Evolutionary conservation across 345 rosid species (phyloP), one percentile per base, ranked within the genome.

Genomic region (Moricandia arvensis): DNA sequence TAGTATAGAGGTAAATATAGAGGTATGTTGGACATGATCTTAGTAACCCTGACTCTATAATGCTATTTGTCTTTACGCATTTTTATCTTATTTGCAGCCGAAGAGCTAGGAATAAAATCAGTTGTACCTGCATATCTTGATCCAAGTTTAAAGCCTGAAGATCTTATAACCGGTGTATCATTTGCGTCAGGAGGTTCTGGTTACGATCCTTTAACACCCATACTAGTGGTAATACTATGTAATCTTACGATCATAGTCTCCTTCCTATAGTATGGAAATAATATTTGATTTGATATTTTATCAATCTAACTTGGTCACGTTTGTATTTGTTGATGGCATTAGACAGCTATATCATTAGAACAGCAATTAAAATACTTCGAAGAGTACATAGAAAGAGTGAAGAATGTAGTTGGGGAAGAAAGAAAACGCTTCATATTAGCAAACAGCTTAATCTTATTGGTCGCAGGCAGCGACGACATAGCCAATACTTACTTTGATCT

Each of bases 121-220:
- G 6, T n/a, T 0, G 61, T 93, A 24, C 94, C 96, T 3, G 87
- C 96, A 58, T 90, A 93, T 71, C 58, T 86, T 13, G 90, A 86
- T 45, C 87, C 86, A 31, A 68, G 73, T 2, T 29, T 93, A 45
- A 72, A 49, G 63, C 71, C 86, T 4, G 16, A 73, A 38, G 91
- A 93, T 81, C 82, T 90, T 15, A 41, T 84, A 68, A 89, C 96
- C 0, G 98, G 98, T 15, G 98, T 89, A 3, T 72, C 83, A 73
- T 93, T 93, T 71, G 98, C 96, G 53, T 85, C 96, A 0, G 91
- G 96, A 17, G 98, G 86, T 62, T n/a, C 80, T 1, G 98, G 98
- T 26, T 93, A 75, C 41, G 96, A 90, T 80, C 90, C 96, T 2
- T 21, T 86, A 45, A 93, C 96, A 30, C 63, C 96, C 0, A 72